Evolutionary conservation across 768 basidiomycete species (phyloP).

Genomic region (Suillus discolor): DNA sequence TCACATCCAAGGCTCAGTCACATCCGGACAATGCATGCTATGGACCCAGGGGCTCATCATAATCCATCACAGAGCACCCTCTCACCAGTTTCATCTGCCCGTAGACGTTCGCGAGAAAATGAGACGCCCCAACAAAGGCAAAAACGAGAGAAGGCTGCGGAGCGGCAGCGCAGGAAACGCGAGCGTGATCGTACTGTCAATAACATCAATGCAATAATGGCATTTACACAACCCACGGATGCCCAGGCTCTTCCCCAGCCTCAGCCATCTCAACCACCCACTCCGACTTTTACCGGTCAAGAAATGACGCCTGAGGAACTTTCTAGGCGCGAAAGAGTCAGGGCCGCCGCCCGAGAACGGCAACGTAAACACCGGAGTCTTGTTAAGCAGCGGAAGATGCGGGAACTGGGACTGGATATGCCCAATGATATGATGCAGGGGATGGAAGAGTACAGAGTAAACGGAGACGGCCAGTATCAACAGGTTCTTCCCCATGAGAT

Average conservation of each 20-base stretch:
- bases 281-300: constrained; percentile 29
- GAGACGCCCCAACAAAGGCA: constrained; percentile 72
- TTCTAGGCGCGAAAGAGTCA: constrained; percentile 67
- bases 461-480: constrained; percentile 43
- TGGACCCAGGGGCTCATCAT: constrained; percentile 37
- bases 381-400: constrained; percentile 79
- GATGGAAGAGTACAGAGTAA: constrained; percentile 68
- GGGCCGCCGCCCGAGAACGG: constrained; percentile 76
- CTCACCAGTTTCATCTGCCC: constrained; percentile 35
- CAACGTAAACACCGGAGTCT: constrained; percentile 81
- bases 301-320: constrained; percentile 65
- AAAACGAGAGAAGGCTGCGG: constrained; percentile 87
- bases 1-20: constrained; percentile 29
- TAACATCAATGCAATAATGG: constrained; percentile 43
- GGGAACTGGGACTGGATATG: constrained; percentile 83
- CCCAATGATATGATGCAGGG: constrained; percentile 68
- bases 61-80: constrained; percentile 34
- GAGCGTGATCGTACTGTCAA: constrained; percentile 61
- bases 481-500: constrained; percentile 39
- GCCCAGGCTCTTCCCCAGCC: constrained; percentile 36
- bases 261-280: constrained; percentile 30
- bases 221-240: constrained; percentile 38
- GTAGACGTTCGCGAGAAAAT: constrained; percentile 68
- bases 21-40: constrained; percentile 29
- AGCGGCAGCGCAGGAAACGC: constrained; percentile 81